Percentiles rank a stretch among this genome's conserved stretches.
phyloP scores from a whole-genome alignment of 2,329 filamentous ascomycete genomes.

The Chalaropsis ovoidea region DNA sequence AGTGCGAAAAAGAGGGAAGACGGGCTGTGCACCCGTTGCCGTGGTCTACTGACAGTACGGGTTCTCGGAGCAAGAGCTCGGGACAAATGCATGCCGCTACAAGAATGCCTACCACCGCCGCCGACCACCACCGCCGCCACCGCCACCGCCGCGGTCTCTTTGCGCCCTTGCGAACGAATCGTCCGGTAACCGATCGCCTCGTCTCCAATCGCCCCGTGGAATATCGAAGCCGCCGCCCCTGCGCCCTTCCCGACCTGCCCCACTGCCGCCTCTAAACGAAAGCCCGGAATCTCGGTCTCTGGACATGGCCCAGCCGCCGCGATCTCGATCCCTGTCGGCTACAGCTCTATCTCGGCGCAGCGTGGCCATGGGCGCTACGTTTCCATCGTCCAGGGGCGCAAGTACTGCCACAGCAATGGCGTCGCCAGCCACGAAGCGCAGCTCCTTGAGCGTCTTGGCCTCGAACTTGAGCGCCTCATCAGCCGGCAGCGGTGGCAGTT shows the following conservation, averaged over 20 bases:
- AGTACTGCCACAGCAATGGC: constrained; percentile 75
- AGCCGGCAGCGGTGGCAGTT: constrained; percentile 42
- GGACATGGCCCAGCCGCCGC: not conserved
- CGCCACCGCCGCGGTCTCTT: not conserved
- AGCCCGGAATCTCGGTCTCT: constrained; percentile 1
- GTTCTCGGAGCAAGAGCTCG: not conserved
- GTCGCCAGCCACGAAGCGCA: constrained; percentile 78
- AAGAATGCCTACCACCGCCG: not conserved
- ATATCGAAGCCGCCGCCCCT: constrained; percentile 29
- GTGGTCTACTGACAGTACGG: not conserved
- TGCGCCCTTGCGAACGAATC: not conserved
- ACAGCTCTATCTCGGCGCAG: constrained; percentile 36
- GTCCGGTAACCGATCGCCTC: constrained; percentile 29
- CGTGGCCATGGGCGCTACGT: constrained; percentile 54
- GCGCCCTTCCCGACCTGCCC: constrained; percentile 27
- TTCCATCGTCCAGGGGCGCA: constrained; percentile 63
- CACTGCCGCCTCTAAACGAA: constrained; percentile 6
- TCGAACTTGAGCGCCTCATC: constrained; percentile 45
- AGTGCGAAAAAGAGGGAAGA: not conserved
- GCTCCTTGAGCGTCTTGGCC: constrained; percentile 64
- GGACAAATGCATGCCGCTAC: not conserved
- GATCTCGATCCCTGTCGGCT: constrained; percentile 28
- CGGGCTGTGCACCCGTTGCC: not conserved
- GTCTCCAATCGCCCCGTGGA: constrained; percentile 29
- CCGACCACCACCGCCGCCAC: not conserved